A percentile compares a stretch with the other conserved stretches of the same genome.
These are phyloP conservation scores for Apiospora phragmitis DNA, from an alignment of 2,329 filamentous ascomycete genomes.

Conservation along the genomic window DNA sequence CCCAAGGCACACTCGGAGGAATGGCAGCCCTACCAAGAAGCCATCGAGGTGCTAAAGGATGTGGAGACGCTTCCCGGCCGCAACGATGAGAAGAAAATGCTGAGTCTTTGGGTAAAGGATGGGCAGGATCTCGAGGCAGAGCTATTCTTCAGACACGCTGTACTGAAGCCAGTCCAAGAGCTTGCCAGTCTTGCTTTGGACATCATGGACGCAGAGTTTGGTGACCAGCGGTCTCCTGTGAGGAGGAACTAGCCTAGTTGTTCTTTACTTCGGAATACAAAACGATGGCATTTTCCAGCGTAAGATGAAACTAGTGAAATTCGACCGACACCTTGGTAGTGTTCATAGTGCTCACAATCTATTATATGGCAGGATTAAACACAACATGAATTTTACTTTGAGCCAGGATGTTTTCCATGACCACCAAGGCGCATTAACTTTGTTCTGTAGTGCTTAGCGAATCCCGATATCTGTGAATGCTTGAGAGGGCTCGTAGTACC, in stretches of 20 bases:
- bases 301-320: not conserved
- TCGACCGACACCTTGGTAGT: not conserved
- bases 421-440: too few relatives aligned
- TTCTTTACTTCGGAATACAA: not conserved
- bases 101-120: conserved; percentile 45
- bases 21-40: conserved; percentile 46
- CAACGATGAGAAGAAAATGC: conserved; percentile 43
- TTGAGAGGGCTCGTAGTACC: not conserved
- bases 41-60: conserved; percentile 49
- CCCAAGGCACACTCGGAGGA: conserved; percentile 43
- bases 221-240: conserved; percentile 14
- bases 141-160: conserved; percentile 51
- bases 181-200: conserved; percentile 47
- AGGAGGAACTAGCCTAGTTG: not conserved
- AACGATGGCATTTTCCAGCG: not conserved
- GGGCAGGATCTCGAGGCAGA: conserved; percentile 39
- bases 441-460: too few relatives aligned
- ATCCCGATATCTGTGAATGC: not conserved
- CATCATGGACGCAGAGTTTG: conserved; percentile 44
- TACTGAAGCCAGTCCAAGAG: conserved; percentile 48
- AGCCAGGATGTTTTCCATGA: not conserved
- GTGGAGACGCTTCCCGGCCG: conserved; percentile 48
- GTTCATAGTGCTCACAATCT: not conserved
- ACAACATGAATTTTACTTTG: not conserved
- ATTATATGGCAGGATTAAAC: not conserved